A percentile compares a stretch with the other conserved stretches of the same genome.
phyloP scores from a whole-genome alignment of 2,329 filamentous ascomycete species.

The Elsinoe fawcettii region DNA sequence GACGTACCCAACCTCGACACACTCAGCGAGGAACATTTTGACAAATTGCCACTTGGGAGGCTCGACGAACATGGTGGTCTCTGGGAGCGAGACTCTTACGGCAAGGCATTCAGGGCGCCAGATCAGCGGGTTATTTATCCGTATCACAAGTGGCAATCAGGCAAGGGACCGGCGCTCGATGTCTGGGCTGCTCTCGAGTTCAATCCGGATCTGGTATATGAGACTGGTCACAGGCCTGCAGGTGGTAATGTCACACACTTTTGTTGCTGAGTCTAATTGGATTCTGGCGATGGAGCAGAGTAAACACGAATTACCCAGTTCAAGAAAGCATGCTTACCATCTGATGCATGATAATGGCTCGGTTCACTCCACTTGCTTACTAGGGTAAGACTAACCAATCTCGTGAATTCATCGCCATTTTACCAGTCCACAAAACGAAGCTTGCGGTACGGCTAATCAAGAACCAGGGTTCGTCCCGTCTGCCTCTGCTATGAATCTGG shows the following conservation, averaged over 20 bases:
- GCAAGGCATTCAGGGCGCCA: slow-evolving; percentile 8
- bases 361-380: too few species aligned
- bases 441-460: too few species aligned
- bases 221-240: slow-evolving; percentile 2
- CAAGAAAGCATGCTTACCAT: not conserved
- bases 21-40: slow-evolving; percentile 4
- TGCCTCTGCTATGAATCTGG: too few species aligned
- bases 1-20: slow-evolving; percentile 7
- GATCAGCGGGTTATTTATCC: not conserved
- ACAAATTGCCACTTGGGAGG: slow-evolving; percentile 3
- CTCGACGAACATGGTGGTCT: slow-evolving; percentile 12
- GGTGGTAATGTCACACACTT: slow-evolving; percentile 11
- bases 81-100: slow-evolving; percentile 13
- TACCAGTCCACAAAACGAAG: too few species aligned
- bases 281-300: not conserved
- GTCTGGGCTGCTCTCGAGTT: slow-evolving; percentile 13
- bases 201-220: slow-evolving; percentile 9
- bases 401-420: too few species aligned
- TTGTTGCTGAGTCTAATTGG: not conserved
- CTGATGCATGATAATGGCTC: too few species aligned
- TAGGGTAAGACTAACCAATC: too few species aligned
- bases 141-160: slow-evolving; percentile 12
- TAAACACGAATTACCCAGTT: not conserved
- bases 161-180: not conserved
- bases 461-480: too few species aligned